Evolutionary conservation across 768 basidiomycete genomes (phyloP).

Genomic region (Tricholoma sp.): DNA sequence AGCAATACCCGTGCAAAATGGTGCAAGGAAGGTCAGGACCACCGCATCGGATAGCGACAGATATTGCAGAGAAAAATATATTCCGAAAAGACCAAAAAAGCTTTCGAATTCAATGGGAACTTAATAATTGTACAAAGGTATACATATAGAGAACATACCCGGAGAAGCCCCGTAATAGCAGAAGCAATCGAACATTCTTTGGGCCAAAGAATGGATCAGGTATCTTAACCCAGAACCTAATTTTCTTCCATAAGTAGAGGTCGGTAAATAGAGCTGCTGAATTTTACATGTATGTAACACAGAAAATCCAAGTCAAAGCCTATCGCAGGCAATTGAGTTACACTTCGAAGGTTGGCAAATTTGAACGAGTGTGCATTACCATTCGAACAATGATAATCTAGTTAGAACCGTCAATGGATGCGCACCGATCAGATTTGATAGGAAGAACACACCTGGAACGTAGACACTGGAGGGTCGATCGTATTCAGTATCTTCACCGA

Average conservation of each 20-base stretch:
- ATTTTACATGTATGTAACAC: conserved; percentile 44
- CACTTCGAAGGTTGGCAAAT: neutral
- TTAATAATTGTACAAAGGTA: neutral
- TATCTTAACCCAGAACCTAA: conserved; percentile 33
- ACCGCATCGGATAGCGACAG: conserved; percentile 76
- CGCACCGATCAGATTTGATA: conserved; percentile 41
- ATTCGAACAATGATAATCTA: conserved; percentile 44
- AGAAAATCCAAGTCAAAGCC: conserved; percentile 49
- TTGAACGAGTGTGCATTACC: conserved; percentile 26
- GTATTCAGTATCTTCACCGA: conserved; percentile 55
- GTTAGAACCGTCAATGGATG: neutral
- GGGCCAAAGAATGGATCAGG: conserved; percentile 64
- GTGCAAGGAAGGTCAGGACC: conserved; percentile 70
- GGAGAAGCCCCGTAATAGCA: conserved; percentile 55
- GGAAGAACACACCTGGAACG: conserved; percentile 41
- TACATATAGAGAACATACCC: conserved; percentile 37
- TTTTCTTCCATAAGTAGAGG: conserved; percentile 4
- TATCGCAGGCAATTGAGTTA: conserved; percentile 15
- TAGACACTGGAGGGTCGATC: conserved; percentile 51
- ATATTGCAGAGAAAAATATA: conserved; percentile 64
- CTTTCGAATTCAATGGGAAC: conserved; percentile 26
- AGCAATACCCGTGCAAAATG: conserved; percentile 56
- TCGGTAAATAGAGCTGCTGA: neutral
- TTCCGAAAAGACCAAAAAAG: conserved; percentile 50
- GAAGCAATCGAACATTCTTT: conserved; percentile 54